Conservation (phyloP, 768 basidiomycete genomes). For the Termitomyces sp. region DNA sequence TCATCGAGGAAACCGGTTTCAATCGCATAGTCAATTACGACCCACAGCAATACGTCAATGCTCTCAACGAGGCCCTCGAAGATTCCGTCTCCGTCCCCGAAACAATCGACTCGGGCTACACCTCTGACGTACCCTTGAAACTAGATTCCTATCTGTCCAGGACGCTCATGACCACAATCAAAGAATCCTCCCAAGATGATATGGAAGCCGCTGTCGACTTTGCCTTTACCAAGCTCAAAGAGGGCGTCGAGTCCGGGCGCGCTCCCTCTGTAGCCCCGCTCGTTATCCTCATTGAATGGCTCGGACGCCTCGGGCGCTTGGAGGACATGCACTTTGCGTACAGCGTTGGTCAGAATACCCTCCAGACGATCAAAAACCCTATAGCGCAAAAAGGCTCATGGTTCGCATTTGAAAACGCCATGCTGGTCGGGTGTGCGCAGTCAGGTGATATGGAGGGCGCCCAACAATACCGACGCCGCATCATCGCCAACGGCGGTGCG, state of each 20-base stretch:
- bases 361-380: constrained; percentile 42
- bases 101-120: constrained; percentile 12
- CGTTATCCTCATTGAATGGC: constrained; percentile 59
- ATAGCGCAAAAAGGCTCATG: constrained; percentile 59
- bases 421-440: constrained; percentile 86
- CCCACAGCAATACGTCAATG: constrained; percentile 15
- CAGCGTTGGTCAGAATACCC: constrained; percentile 57
- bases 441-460: constrained; percentile 77
- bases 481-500: constrained; percentile 71
- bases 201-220: constrained; percentile 22
- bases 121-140: not conserved
- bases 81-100: constrained; percentile 6
- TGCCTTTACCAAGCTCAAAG: constrained; percentile 50
- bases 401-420: constrained; percentile 81
- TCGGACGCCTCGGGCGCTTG: constrained; percentile 62
- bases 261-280: constrained; percentile 53
- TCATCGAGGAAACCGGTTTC: constrained; percentile 31
- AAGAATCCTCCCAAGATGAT: not conserved
- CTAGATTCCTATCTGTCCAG: constrained; percentile 11
- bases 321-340: constrained; percentile 68
- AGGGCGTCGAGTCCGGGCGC: constrained; percentile 38
- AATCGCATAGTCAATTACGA: constrained; percentile 21
- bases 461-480: constrained; percentile 73
- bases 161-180: constrained; percentile 5
- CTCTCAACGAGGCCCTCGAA: constrained; percentile 20